Evolutionary conservation across 768 basidiomycete species (phyloP).

Genomic region (Udeniomyces megalosporus): DNA sequence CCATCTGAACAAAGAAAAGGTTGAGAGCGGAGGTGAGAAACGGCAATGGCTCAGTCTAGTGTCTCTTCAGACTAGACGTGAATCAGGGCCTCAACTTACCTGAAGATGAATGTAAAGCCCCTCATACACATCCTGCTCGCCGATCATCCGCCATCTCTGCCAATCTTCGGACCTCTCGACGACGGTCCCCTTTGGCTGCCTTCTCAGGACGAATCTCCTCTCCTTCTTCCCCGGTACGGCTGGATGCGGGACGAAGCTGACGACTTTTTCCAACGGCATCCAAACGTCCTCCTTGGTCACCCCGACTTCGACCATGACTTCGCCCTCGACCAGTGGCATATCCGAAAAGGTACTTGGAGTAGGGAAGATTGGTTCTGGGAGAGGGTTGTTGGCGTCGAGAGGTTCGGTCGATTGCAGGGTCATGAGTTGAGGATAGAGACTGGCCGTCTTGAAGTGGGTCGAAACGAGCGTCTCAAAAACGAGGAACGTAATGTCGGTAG

Average conservation of each 20-base stretch:
- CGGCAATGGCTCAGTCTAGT: too few species aligned
- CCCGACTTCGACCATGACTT: not conserved
- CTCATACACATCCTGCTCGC: not conserved
- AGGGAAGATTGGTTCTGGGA: not conserved
- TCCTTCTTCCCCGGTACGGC: not conserved
- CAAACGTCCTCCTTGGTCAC: constrained; percentile 1
- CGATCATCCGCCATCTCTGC: not conserved
- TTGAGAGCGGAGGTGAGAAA: too few species aligned
- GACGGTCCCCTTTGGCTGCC: not conserved
- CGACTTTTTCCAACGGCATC: constrained; percentile 1
- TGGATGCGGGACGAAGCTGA: not conserved
- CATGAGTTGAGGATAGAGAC: not conserved
- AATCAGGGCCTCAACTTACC: too few species aligned
- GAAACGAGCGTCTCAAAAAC: not conserved
- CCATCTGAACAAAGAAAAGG: not conserved
- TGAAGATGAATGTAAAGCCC: constrained; percentile 1
- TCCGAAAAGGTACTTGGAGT: not conserved
- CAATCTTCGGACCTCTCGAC: constrained; percentile 5
- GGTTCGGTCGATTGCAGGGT: not conserved
- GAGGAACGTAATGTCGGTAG: constrained; percentile 5
- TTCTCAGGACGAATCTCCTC: constrained; percentile 4
- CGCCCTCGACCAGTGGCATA: not conserved
- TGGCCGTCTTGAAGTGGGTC: constrained; percentile 1
- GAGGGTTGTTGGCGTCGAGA: not conserved
- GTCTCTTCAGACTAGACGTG: too few species aligned